Evolutionary conservation across 805 yeast genomes (phyloP).

Genomic region (Nakazawaea laoshanensis): DNA sequence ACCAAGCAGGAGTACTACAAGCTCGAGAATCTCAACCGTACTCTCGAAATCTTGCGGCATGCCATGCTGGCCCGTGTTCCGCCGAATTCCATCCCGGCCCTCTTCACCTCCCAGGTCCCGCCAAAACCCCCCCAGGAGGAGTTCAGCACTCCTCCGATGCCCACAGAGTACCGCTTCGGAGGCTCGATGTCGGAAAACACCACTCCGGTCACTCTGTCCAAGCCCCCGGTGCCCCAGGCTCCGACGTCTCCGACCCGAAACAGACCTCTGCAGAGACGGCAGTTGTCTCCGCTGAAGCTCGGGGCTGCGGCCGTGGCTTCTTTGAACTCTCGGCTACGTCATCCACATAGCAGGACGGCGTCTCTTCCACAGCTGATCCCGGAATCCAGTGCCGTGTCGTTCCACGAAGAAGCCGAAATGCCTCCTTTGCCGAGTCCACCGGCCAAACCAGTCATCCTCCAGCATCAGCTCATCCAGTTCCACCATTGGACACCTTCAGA

Average conservation of each 20-base stretch:
- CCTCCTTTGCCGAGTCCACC: constrained; percentile 25
- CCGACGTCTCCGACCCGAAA: constrained; percentile 2
- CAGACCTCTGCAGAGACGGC: constrained; percentile 23
- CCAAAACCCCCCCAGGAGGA: constrained; percentile 8
- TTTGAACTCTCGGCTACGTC: constrained; percentile 15
- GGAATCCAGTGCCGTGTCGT: constrained; percentile 20
- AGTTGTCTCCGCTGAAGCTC: constrained; percentile 59
- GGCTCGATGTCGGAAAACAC: constrained; percentile 13
- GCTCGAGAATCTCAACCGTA: constrained; percentile 51
- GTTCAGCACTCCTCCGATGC: constrained; percentile 22
- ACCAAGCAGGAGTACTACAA: constrained; percentile 75
- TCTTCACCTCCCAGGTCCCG: constrained; percentile 32
- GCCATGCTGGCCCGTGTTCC: constrained; percentile 63
- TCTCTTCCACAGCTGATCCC: constrained; percentile 32
- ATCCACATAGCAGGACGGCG: constrained; percentile 25
- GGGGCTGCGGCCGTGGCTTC: constrained; percentile 68
- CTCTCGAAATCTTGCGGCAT: constrained; percentile 51
- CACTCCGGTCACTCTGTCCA: constrained; percentile 10
- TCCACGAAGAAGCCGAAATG: constrained; percentile 13
- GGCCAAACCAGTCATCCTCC: constrained; percentile 27
- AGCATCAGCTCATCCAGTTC: constrained; percentile 40
- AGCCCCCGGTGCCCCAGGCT: constrained; percentile 12
- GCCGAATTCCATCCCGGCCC: constrained; percentile 46
- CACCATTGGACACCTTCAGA: constrained; percentile 38
- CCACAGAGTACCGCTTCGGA: constrained; percentile 23